A percentile compares a stretch with the other conserved stretches of the same genome.
These are phyloP conservation scores for Irpex sp. DNA, from an alignment of 1,284 basidiomycete species.

Conservation along the genomic window DNA sequence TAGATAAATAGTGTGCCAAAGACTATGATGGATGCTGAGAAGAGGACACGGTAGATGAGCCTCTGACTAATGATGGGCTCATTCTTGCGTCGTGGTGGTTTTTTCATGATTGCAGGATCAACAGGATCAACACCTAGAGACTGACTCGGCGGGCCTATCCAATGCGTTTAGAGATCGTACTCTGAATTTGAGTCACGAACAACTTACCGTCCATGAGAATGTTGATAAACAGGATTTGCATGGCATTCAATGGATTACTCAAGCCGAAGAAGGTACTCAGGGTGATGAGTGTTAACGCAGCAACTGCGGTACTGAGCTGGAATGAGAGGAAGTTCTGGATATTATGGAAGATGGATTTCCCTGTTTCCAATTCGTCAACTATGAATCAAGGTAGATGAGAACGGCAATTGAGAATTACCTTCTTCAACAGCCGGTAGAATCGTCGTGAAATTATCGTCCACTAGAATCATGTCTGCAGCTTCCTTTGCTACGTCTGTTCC, in stretches of 20 bases:
- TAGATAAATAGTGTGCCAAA: conserved; percentile 87
- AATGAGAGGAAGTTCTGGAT: conserved; percentile 98
- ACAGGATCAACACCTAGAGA: conserved; percentile 96
- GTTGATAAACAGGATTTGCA: conserved; percentile 99
- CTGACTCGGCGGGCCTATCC: conserved; percentile 85
- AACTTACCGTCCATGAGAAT: conserved; percentile 92
- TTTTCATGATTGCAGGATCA: conserved; percentile 83
- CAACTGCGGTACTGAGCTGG: conserved; percentile 94
- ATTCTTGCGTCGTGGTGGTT: conserved; percentile 85
- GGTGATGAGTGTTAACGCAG: conserved; percentile 92
- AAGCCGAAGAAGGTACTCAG: conserved; percentile 87
- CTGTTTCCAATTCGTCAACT: background rate
- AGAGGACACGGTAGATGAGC: conserved; percentile 79
- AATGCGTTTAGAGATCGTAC: conserved; percentile 3
- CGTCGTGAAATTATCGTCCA: conserved; percentile 96
- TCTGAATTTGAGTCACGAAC: background rate
- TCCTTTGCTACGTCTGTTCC: conserved; percentile 99
- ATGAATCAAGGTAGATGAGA: background rate
- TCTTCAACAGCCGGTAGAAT: conserved; percentile 94
- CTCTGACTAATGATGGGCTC: conserved; percentile 78
- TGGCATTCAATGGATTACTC: conserved; percentile 91
- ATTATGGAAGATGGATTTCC: conserved; percentile 89
- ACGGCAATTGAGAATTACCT: conserved; percentile 51
- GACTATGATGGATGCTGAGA: conserved; percentile 89
- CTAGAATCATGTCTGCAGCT: conserved; percentile 94